Conservation (phyloP, 2,329 filamentous ascomycete genomes). For the Fusarium cyanostomum region DNA sequence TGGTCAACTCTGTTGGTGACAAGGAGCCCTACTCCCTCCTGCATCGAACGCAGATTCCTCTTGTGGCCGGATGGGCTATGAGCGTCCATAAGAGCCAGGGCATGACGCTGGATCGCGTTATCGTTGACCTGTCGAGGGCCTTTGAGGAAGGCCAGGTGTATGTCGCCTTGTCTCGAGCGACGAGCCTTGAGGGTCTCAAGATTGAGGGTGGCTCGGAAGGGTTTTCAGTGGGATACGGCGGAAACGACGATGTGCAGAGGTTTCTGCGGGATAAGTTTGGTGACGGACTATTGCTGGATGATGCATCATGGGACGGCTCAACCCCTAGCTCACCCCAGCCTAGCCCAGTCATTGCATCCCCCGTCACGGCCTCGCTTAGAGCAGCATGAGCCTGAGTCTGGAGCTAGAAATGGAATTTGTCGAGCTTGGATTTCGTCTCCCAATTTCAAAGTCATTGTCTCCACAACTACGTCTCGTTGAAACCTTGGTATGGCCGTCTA, state of each 20-base stretch:
- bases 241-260: slow-evolving; percentile 5
- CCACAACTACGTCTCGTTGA: no score
- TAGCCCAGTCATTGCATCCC: no score
- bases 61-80: slow-evolving; percentile 69
- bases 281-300: not conserved
- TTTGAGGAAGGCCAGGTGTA: slow-evolving; percentile 70
- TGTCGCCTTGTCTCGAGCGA: slow-evolving; percentile 51
- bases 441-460: no score
- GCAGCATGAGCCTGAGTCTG: no score
- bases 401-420: no score
- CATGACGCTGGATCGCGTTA: slow-evolving; percentile 67
- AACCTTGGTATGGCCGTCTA: no score
- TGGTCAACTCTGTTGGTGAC: slow-evolving; percentile 57
- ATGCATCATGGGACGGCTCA: no score
- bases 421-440: no score
- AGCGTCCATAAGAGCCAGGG: slow-evolving; percentile 72
- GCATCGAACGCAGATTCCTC: slow-evolving; percentile 68
- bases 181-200: slow-evolving; percentile 24
- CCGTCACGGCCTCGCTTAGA: no score
- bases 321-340: no score
- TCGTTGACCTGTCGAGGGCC: slow-evolving; percentile 60
- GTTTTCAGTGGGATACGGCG: not conserved
- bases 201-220: slow-evolving; percentile 9
- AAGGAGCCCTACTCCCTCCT: slow-evolving; percentile 57
- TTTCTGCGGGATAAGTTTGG: slow-evolving; percentile 24